Base-by-base conservation (phyloP, 2,329 filamentous ascomycete genomes). In the Colletotrichum acutatum region DNA sequence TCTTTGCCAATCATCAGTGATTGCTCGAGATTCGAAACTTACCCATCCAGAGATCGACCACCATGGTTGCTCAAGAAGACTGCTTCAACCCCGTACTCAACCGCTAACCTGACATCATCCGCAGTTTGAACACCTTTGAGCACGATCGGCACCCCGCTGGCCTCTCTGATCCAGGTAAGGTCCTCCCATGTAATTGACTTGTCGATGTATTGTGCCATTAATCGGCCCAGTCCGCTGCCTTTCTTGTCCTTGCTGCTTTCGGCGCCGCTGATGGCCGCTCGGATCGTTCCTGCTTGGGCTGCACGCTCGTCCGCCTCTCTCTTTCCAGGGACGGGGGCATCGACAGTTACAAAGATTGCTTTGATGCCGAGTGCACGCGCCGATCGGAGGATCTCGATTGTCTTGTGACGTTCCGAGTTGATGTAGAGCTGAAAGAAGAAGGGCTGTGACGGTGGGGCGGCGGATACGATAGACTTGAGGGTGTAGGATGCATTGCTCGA, bases 51-150 rank as follows among this genome's bases (percentile, higher is more conserved):
- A 57, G 82, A 86, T 49, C 92, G 80, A 0, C 92, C 92, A 0
- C 92, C 93, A 78, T 95, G 93, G 75, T 95, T 95, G 19, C 87
- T 89, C 2, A 94, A 83, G 1, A 94, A 86, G 59, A 95, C 92
- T 0, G 90, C 92, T 74, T 94, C 89, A 4, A 89, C 88, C 0
- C 90, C 91, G 12, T 86, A 77, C 65, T 92, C 86, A 32, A 91
- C 86, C 1, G 90, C 90, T 75, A 84, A 85, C 61, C 85, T 83
- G 8, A 92, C 92, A 79, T 94, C 92, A 30, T 85, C 83, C 0
- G 89, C 87, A 9, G 88, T 89, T 81, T 94, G 91, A 14, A 95
- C 89, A 0, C 92, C 92, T 80, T 94, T 95, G 24, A 94, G 58
- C 74, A 91, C 83, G 84, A 94, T 75, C 77, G 90, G 83, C 88